These are phyloP conservation scores for Fusarium concolor DNA, from an alignment of 2,329 filamentous ascomycete species.

Conservation along the genomic window DNA sequence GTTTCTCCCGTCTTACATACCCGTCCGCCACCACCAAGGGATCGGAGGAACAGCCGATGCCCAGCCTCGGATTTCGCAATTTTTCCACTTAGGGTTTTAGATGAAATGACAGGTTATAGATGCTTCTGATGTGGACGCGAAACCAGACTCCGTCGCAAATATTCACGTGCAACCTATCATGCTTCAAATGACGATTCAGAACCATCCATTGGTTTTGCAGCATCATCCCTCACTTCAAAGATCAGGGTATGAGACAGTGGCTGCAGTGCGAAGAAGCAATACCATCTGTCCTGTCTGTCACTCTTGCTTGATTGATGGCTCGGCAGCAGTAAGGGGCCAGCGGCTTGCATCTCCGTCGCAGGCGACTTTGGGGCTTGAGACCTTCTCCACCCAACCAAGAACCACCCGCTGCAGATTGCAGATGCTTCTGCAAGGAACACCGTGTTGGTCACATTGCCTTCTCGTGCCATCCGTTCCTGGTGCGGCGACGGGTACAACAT, in stretches of 20 bases:
- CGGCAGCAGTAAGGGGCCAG: constrained; percentile 23
- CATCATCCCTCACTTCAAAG: background rate
- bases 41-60: background rate
- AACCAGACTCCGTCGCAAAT: constrained; percentile 23
- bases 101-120: constrained; percentile 9
- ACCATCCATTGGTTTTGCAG: constrained; percentile 14
- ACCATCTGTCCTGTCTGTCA: constrained; percentile 6
- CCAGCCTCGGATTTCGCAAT: constrained; percentile 10
- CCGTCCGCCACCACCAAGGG: constrained; percentile 28
- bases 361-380: constrained; percentile 34
- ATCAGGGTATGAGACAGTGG: constrained; percentile 3
- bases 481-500: constrained; percentile 18
- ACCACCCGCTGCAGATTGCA: constrained; percentile 33
- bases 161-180: constrained; percentile 21
- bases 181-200: constrained; percentile 12
- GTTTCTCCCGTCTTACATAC: constrained; percentile 35
- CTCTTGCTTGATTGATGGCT: constrained; percentile 5
- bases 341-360: constrained; percentile 15
- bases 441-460: constrained; percentile 32
- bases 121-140: constrained; percentile 19
- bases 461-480: constrained; percentile 35
- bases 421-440: constrained; percentile 40
- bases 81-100: background rate
- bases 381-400: constrained; percentile 21
- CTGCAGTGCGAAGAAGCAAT: constrained; percentile 5